Evolutionary conservation across 2,329 filamentous ascomycete species (phyloP), one percentile per base, ranked within the genome.

Genomic region (Lachnellula willkommii): DNA sequence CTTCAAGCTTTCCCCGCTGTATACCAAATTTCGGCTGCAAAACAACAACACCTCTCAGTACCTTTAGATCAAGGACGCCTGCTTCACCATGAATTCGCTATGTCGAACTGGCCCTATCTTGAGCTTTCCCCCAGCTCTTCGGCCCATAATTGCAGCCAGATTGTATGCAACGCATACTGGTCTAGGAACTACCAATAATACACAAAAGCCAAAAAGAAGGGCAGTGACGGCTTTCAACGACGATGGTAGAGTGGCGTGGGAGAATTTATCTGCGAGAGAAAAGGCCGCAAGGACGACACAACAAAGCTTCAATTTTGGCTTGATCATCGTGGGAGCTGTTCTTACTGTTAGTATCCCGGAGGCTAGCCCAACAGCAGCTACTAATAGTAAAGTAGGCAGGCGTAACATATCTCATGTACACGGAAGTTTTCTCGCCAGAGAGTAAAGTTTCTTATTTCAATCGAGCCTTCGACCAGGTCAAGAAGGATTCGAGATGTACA

Each of bases 391-490:
- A 15, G 20, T 63, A 91, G 88, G 84, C 84, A 59, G 85, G 84
- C n/a, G 87, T 96, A 9, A 80, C 79, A 53, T 90, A 89, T 65
- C 79, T 94, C 50, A 77, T 95, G 22, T 95, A 88, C 72, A 81
- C 82, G 4, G 90, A 95, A 60, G 88, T 95, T 46, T 90, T 95
- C 71, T 88, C 88, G 4, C 81, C 88, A 20, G 87, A 92, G 68
- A 94, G 89, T 76, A 92, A 90, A 72, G 93, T 88, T 15, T 82
- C 85, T 55, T 85, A 94, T 69, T 96, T 95, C 79, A 95, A 95
- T 74, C 86, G 88, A 60, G 89, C 90, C 1, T 88, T 95, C 48
- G 82, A 89, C 67, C 84, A 85, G 59, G 85, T 97, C 69, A 89
- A 87, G 69, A 79, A 80, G 52, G 88, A 95, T 67, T 71, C 80